Evolutionary conservation across 768 basidiomycete genomes (phyloP).

Genomic region (Lentinus tigrinus): DNA sequence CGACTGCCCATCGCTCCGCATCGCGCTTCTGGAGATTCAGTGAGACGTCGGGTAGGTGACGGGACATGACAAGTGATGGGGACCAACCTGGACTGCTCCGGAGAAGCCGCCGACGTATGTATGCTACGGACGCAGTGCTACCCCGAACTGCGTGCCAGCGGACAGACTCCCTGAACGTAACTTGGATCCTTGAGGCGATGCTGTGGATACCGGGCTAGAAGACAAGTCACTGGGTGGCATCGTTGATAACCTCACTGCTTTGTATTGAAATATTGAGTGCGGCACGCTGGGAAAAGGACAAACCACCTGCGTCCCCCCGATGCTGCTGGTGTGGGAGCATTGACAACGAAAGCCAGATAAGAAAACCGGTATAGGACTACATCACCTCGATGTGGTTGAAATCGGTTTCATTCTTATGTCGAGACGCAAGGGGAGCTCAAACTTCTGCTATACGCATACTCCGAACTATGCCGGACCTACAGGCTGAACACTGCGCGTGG

Average conservation of each 20-base stretch:
- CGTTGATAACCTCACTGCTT: too few species aligned
- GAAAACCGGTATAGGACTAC: too few species aligned
- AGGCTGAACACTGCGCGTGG: slow-evolving; percentile 22
- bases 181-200: neutral
- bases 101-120: neutral
- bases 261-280: too few species aligned
- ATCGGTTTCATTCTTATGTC: neutral
- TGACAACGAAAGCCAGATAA: too few species aligned
- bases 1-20: neutral
- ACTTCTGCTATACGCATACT: neutral
- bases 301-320: too few species aligned
- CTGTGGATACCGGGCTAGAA: neutral
- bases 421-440: neutral
- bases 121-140: neutral
- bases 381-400: neutral
- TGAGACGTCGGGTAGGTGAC: neutral
- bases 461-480: neutral
- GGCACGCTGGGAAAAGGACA: too few species aligned
- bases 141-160: neutral
- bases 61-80: neutral
- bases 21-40: slow-evolving; percentile 3
- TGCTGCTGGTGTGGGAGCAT: too few species aligned
- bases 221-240: too few species aligned
- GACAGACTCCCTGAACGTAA: too few species aligned
- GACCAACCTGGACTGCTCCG: neutral